Percentiles rank a stretch among this genome's conserved stretches.
Conservation (phyloP, 1,284 basidiomycete species). For the Austropuccinia psidii region DNA sequence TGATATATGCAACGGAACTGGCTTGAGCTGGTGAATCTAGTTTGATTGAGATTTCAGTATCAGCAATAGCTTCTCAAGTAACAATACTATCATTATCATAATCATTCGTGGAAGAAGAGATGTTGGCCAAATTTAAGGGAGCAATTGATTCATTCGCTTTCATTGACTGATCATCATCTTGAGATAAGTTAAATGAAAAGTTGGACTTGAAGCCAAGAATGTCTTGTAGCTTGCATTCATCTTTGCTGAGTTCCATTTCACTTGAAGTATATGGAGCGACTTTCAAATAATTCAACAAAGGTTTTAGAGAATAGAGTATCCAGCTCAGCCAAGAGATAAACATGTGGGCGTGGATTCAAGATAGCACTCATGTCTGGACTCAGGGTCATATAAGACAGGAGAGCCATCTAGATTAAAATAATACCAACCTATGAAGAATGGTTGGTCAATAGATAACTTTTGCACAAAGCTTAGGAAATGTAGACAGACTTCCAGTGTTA, state of each 20-base stretch:
- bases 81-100: conserved; percentile 4
- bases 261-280: conserved; percentile 4
- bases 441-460: not conserved
- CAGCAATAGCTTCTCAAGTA: conserved; percentile 25
- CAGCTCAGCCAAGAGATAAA: not conserved
- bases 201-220: conserved; percentile 1
- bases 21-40: conserved; percentile 23
- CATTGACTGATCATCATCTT: conserved; percentile 18
- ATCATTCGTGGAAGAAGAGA: conserved; percentile 6
- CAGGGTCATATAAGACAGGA: conserved; percentile 24
- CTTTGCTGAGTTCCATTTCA: conserved; percentile 34
- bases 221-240: conserved; percentile 7
- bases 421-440: conserved; percentile 16
- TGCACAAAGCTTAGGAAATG: not conserved
- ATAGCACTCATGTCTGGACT: conserved; percentile 5
- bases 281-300: conserved; percentile 33
- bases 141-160: not conserved
- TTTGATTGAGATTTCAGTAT: conserved; percentile 32
- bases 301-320: conserved; percentile 9
- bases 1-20: conserved; percentile 12
- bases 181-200: not conserved
- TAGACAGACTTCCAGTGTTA: conserved; percentile 17
- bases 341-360: not conserved
- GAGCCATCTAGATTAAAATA: conserved; percentile 30
- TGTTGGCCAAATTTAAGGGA: not conserved